Evolutionary conservation across 495 filamentous ascomycete species (phyloP).

Genomic region (Penicillium manginii): DNA sequence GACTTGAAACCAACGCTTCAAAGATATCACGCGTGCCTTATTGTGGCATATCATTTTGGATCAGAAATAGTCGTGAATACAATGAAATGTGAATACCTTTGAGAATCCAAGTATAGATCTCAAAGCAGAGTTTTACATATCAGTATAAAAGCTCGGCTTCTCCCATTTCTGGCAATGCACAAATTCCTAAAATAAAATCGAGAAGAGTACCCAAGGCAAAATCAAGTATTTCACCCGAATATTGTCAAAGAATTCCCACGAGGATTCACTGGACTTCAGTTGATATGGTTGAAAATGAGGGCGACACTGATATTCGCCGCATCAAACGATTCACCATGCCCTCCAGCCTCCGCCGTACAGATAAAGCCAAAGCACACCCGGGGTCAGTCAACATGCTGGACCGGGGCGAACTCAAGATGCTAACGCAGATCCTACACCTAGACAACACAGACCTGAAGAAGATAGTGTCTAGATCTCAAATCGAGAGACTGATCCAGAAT

Average conservation of each 20-base stretch:
- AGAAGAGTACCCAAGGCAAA: too few species aligned
- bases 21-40: not conserved
- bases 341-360: not conserved
- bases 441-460: constrained; percentile 9
- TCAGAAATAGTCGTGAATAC: not conserved
- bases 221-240: too few species aligned
- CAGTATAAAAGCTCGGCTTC: not conserved
- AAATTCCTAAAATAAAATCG: too few species aligned
- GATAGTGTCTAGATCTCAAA: not conserved
- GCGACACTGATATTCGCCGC: not conserved
- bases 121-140: not conserved
- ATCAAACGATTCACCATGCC: not conserved
- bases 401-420: constrained; percentile 23
- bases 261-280: not conserved
- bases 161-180: not conserved
- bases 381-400: constrained; percentile 23
- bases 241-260: not conserved
- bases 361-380: constrained; percentile 14
- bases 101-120: not conserved
- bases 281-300: not conserved
- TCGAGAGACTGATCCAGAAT: constrained; percentile 15
- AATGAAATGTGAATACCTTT: not conserved
- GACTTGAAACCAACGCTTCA: not conserved
- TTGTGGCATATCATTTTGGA: not conserved
- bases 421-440: constrained; percentile 32